Evolutionary conservation across 2,329 filamentous ascomycete genomes (phyloP), one percentile per base, ranked within the genome.

Genomic region (Plectosphaerella plurivora): DNA sequence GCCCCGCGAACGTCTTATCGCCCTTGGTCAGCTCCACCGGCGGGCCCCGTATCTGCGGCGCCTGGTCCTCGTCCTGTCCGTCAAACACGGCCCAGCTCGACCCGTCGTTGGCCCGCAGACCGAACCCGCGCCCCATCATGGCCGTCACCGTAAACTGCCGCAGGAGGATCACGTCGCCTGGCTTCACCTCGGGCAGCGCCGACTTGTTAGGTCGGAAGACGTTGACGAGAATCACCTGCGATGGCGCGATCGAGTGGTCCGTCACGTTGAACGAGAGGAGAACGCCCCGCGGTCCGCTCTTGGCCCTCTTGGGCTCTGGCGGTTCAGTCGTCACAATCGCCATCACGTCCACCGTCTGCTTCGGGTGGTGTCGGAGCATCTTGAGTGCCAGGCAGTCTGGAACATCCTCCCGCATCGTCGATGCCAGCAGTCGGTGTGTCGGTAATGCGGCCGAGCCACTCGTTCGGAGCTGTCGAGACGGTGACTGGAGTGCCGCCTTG

Each of bases 11-110:
- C 25, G 67, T 68, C 48, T 68, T 69, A 65, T 85, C 83, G 25
- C 65, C 68, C 14, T 73, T 68, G 25, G 70, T 71, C 55, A 79
- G 73, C 65, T 86, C 83, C 18, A 86, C 74, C 0, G 82, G 82
- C 50, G 81, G 79, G 1, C 82, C 83, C 55, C 75, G 77, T 50
- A 86, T 77, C 66, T 86, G 78, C 42, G 78, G 69, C 44, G 75
- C 65, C 49, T 63, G 61, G 45, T 69, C 65, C 3, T 66, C 66
- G 33, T 59, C 59, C 35, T 68, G 37, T 39, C 68, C 66, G 58
- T 83, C 79, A 56, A 82, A 85, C 3, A 87, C 80, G 2, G 80
- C 83, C 79, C 84, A 87, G 51, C 79, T 77, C 15, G 81, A 84
- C 35, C 68, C 71, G 45, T 79, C 78, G n/a, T 71, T 73, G n/a